Percentiles rank a stretch among this genome's conserved stretches.
Evolutionary conservation across 129 eudicot genomes (phyloP).

Genomic region (Escallonia herrerae): DNA sequence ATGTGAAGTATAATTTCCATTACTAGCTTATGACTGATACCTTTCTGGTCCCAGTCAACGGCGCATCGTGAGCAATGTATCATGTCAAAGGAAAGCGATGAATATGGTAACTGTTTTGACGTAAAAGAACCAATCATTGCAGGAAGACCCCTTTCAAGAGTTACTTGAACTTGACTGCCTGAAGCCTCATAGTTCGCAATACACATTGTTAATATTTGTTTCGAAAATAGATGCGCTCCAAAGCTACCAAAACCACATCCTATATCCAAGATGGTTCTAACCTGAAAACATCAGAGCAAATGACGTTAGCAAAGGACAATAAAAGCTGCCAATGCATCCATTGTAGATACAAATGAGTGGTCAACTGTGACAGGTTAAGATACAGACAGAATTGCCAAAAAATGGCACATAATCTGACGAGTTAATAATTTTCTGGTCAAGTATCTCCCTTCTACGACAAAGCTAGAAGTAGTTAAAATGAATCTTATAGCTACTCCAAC

Average conservation of each 20-base stretch:
- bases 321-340: too few species aligned
- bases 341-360: too few species aligned
- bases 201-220: conserved; percentile 75
- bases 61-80: conserved; percentile 82
- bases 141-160: conserved; percentile 96
- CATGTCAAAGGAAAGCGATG: conserved; percentile 95
- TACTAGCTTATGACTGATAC: conserved; percentile 25
- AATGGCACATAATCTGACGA: too few species aligned
- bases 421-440: too few species aligned
- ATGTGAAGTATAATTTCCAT: not conserved
- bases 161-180: conserved; percentile 94
- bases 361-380: too few species aligned
- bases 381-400: too few species aligned
- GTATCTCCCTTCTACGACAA: too few species aligned
- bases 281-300: conserved; percentile 38
- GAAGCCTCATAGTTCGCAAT: conserved; percentile 91
- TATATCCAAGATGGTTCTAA: conserved; percentile 76
- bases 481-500: too few species aligned
- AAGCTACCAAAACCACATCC: conserved; percentile 98
- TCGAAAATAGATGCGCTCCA: conserved; percentile 88
- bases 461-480: too few species aligned
- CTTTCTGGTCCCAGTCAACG: conserved; percentile 87
- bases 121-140: conserved; percentile 86
- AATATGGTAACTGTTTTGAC: conserved; percentile 77
- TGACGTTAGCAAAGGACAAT: not conserved